phyloP scores from a whole-genome alignment of 2,329 filamentous ascomycete species.

The Trichoderma hamatum region DNA sequence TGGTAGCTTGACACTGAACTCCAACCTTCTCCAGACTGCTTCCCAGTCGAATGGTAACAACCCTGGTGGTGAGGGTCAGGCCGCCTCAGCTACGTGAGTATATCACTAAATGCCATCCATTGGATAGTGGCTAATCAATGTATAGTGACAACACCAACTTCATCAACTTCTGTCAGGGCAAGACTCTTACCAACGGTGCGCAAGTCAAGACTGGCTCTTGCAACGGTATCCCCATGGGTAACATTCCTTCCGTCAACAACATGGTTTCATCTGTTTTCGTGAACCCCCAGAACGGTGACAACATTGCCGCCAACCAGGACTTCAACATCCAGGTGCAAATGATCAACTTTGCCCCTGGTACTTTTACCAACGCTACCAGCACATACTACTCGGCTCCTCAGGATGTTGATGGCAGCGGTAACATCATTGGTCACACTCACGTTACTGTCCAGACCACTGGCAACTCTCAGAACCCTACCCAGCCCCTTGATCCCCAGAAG shows the following conservation, averaged over 20 bases:
- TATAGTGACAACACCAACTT: constrained; percentile 62
- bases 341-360: constrained; percentile 57
- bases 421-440: constrained; percentile 63
- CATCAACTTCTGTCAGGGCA: constrained; percentile 63
- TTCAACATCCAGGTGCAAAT: constrained; percentile 59
- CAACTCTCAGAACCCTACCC: constrained; percentile 51
- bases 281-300: constrained; percentile 55
- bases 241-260: constrained; percentile 56
- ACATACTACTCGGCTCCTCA: constrained; percentile 67
- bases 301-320: constrained; percentile 50
- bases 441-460: constrained; percentile 62
- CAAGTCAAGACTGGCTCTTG: constrained; percentile 63
- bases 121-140: constrained; percentile 45
- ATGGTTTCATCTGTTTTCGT: constrained; percentile 62
- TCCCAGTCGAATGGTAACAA: constrained; percentile 54
- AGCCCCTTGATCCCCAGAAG: constrained; percentile 55
- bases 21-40: constrained; percentile 53
- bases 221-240: constrained; percentile 64
- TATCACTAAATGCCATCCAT: constrained; percentile 42
- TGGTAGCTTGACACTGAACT: constrained; percentile 43
- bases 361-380: constrained; percentile 61
- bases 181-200: constrained; percentile 62
- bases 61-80: constrained; percentile 50
- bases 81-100: constrained; percentile 56
- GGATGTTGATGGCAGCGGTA: constrained; percentile 50